A percentile compares a stretch with the other conserved stretches of the same genome.
Conservation (phyloP, 2,329 filamentous ascomycete genomes). For the Fusarium nanum region DNA sequence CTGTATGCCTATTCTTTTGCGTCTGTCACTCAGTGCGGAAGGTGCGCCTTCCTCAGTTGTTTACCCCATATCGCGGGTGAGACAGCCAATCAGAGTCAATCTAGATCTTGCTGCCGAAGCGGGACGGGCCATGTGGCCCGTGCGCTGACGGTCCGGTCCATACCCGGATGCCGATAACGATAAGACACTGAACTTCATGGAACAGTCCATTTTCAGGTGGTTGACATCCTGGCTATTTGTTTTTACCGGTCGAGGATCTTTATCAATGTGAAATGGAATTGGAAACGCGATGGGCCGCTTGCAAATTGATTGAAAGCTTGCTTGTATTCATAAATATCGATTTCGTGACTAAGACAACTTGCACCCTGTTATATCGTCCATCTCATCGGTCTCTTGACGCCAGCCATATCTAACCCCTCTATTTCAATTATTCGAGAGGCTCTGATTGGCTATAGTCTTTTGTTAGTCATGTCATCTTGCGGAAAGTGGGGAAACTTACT, state of each 20-base stretch:
- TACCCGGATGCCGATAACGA: background rate
- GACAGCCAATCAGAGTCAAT: rapidly evolving
- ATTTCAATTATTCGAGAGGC: rapidly evolving
- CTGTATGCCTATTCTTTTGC: background rate
- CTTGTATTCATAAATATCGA: background rate
- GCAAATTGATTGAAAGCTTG: background rate
- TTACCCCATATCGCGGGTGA: rapidly evolving
- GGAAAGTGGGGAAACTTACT: background rate
- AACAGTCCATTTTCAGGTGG: background rate
- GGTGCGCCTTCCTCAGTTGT: background rate
- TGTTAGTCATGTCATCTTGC: rapidly evolving
- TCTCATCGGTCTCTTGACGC: background rate
- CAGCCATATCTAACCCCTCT: too few species aligned
- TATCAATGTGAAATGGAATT: rapidly evolving
- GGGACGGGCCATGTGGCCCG: background rate
- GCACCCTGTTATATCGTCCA: rapidly evolving
- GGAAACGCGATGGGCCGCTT: too few species aligned
- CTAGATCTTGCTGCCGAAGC: background rate
- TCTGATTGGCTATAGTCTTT: too few species aligned
- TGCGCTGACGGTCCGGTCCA: background rate
- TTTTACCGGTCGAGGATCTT: rapidly evolving
- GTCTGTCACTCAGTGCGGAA: background rate
- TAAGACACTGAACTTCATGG: background rate
- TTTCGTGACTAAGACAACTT: background rate
- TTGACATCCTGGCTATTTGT: rapidly evolving